These are phyloP conservation scores for Hydnomerulius pinastri DNA, from an alignment of 768 basidiomycete species.

Conservation along the genomic window DNA sequence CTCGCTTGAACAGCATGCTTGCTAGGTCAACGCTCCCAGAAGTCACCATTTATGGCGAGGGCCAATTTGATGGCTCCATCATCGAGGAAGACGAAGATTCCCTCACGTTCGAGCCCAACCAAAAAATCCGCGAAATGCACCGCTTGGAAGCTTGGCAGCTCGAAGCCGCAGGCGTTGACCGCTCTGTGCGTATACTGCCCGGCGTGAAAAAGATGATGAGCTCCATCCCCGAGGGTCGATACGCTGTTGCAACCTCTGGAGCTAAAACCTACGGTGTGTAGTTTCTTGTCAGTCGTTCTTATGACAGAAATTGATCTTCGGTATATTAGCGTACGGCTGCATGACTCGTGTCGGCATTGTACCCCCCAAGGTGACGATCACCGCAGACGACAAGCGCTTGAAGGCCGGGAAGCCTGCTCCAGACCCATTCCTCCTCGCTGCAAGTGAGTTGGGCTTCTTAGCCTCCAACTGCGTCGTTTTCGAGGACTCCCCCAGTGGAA, in stretches of 20 bases:
- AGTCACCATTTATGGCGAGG: slow-evolving; percentile 22
- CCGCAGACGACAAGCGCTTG: slow-evolving; percentile 74
- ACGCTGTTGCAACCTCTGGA: slow-evolving; percentile 74
- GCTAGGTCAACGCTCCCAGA: slow-evolving; percentile 38
- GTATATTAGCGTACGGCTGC: slow-evolving; percentile 55
- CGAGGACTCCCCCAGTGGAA: slow-evolving; percentile 70
- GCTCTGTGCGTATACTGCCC: slow-evolving; percentile 69
- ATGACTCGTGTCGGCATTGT: slow-evolving; percentile 70
- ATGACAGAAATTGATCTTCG: background rate
- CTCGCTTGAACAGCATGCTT: slow-evolving; percentile 42
- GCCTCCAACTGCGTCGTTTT: slow-evolving; percentile 72
- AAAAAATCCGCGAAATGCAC: slow-evolving; percentile 31
- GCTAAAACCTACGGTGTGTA: slow-evolving; percentile 66
- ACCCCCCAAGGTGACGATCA: slow-evolving; percentile 69
- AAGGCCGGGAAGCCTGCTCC: slow-evolving; percentile 66
- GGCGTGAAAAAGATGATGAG: slow-evolving; percentile 67
- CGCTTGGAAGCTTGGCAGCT: slow-evolving; percentile 52
- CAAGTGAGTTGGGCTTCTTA: slow-evolving; percentile 55
- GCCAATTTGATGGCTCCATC: slow-evolving; percentile 29
- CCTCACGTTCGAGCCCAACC: slow-evolving; percentile 25
- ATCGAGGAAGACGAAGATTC: slow-evolving; percentile 39
- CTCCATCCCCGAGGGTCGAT: slow-evolving; percentile 64
- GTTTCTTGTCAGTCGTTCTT: slow-evolving; percentile 1
- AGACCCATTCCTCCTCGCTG: slow-evolving; percentile 65
- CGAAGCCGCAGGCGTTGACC: slow-evolving; percentile 57